Evolutionary conservation across 176 grass and related monocot genomes (phyloP), one percentile per base, ranked within the genome.

Genomic region (Musa acuminata): DNA sequence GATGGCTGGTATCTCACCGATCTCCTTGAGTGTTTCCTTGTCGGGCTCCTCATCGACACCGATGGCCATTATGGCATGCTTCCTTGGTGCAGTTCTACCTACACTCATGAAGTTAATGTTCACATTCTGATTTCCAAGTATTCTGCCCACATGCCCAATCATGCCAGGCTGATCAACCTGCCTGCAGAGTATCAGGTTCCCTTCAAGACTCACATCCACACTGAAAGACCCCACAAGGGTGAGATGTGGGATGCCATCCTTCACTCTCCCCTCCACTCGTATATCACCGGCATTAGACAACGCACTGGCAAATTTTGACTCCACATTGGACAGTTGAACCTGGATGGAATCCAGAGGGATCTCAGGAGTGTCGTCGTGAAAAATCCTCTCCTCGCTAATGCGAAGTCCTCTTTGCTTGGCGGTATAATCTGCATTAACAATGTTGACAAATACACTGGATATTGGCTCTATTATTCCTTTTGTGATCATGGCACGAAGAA

Each of bases 281-380:
- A 72, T 72, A 13, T 72, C 70, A 1, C 70, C 70, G 5, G 70
- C 8, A 0, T 72, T 51, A 23, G 70, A 72, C 49, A 72, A 13
- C 23, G 70, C 70, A 72, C 70, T 72, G n/a, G 70, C 51, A 72
- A 72, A 72, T 22, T 72, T 72, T n/a, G 70, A 72, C 49, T 53
- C 70, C 20, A 72, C 70, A 25, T 72, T 51, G 49, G 70, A 23
- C n/a, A 72, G 20, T 7, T 72, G 70, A 13, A 72, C 51, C 51
- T 72, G 70, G 49, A 72, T 72, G 9, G 51, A 54, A 16, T 72
- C 70, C 19, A 72, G 11, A 53, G 70, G 70, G 70, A 11, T 17
- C 20, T 72, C 70, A 16, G 50, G 49, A 22, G 51, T 53, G 70
- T 49, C 51, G 20, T 72, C 70, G 0, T 23, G 3, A 3, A 72